Evolutionary conservation across 352 stramenopile genomes (phyloP).

Genomic region (Globisporangium apiculatum): DNA sequence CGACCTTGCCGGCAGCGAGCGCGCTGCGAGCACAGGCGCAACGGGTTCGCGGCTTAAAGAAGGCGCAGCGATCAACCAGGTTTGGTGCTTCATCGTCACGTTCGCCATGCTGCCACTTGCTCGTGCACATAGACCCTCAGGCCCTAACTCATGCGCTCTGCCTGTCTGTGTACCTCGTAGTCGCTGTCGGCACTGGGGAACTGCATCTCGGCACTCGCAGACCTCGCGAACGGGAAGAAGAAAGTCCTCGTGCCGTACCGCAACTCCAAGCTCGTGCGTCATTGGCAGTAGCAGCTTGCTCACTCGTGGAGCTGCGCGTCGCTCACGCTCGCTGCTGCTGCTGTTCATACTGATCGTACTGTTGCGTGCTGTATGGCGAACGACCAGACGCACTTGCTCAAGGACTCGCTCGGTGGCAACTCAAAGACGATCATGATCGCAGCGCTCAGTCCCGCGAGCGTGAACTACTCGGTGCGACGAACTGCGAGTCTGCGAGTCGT

Average conservation of each 20-base stretch:
- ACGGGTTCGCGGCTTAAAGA: slow-evolving; percentile 87
- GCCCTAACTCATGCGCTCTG: too few species aligned
- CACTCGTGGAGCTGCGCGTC: too few species aligned
- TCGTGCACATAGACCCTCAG: neutral
- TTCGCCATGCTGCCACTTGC: too few species aligned
- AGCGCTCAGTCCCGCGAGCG: slow-evolving; percentile 75
- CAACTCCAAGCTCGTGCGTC: slow-evolving; percentile 87
- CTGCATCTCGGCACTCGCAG: slow-evolving; percentile 88
- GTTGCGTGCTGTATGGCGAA: too few species aligned
- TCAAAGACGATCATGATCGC: slow-evolving; percentile 91
- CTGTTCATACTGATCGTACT: too few species aligned
- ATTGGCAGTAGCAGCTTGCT: too few species aligned
- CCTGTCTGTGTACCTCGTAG: slow-evolving; percentile 8
- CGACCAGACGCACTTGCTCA: slow-evolving; percentile 70
- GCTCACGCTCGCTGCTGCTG: too few species aligned
- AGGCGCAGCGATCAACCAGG: slow-evolving; percentile 92
- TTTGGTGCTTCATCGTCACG: slow-evolving; percentile 2
- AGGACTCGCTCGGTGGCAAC: slow-evolving; percentile 83
- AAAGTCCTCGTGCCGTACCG: slow-evolving; percentile 87
- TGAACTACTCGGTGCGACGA: slow-evolving; percentile 74
- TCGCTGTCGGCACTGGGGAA: slow-evolving; percentile 88
- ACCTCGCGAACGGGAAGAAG: slow-evolving; percentile 83
- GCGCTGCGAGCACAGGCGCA: slow-evolving; percentile 85
- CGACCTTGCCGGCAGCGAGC: slow-evolving; percentile 89
- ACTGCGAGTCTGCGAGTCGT: neutral